Base-by-base conservation (phyloP, 176 grass and related monocot species). In the Echinochloa phyllopogon region DNA sequence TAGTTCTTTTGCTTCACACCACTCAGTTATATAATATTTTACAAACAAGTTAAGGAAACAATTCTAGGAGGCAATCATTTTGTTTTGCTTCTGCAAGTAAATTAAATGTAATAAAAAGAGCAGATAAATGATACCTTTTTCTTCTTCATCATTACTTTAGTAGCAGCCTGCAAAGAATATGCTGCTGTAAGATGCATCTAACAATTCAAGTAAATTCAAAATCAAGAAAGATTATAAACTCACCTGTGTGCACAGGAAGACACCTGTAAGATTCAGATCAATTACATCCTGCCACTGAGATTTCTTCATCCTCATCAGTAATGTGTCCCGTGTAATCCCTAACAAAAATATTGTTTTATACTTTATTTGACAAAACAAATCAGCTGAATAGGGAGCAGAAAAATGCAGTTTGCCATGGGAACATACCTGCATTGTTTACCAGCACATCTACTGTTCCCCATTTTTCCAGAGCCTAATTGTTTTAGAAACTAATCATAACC, bases 261-360 rank as follows among this genome's bases (percentile, higher is more conserved):
- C 90, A 39, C 96, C 96, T 29, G 96, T 99, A 87, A 99, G 90
- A 84, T 99, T 99, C 48, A 96, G 83, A 67, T 92, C 96, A 84
- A 99, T 99, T 74, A 99, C 96, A 79, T 99, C 96, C 87, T 96
- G 94, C 96, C 96, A 99, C 83, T 99, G 96, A 43, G 89, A 85
- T 96, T 92, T 96, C 84, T 99, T 99, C 96, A 99, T 99, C 86
- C 96, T 89, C 94, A 99, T 99, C 79, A 99, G 89, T 76, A 99
- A 85, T 63, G 94, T 94, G 50, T 99, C 96, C 45, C 96, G 76
- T 61, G 96, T 99, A 86, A 96, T 99, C 78, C 96, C 96, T 99
- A 75, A 38, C 84, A 79, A 67, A 94, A 55, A 69, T 24, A 21
- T 45, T 47, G 4, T 69, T 79, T 84, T 64, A 33, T 33, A 79